Evolutionary conservation across 1,284 basidiomycete genomes (phyloP).

Genomic region (Ustilago loliicola): DNA sequence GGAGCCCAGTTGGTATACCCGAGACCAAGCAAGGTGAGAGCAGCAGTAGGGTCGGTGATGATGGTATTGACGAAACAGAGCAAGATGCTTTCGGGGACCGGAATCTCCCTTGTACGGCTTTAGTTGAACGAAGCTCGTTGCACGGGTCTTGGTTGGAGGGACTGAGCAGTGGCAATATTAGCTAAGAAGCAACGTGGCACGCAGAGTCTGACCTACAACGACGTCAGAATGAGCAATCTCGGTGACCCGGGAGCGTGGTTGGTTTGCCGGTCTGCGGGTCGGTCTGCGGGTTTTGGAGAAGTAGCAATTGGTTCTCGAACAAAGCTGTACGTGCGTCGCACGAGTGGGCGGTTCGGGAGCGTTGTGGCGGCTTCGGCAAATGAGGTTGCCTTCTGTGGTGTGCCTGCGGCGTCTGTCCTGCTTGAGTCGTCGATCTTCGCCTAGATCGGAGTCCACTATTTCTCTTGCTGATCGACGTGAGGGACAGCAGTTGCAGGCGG

Average conservation of each 20-base stretch:
- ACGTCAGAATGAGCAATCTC: neutral
- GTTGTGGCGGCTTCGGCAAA: too few species aligned
- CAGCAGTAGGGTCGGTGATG: neutral
- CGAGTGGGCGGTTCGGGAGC: too few species aligned
- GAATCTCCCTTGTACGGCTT: neutral
- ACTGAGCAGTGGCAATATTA: too few species aligned
- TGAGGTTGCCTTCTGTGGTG: too few species aligned
- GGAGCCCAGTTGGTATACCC: too few species aligned
- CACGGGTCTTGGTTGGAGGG: neutral
- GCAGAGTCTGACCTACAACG: neutral
- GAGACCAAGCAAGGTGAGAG: neutral
- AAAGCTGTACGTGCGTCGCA: too few species aligned
- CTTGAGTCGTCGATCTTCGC: neutral
- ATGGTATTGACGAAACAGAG: neutral
- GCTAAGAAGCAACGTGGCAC: too few species aligned
- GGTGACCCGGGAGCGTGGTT: slow-evolving; percentile 8
- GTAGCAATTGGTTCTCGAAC: slow-evolving; percentile 5
- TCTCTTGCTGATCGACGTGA: too few species aligned
- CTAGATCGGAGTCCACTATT: neutral
- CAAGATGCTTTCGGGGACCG: neutral
- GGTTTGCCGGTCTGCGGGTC: too few species aligned
- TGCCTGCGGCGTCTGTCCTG: too few species aligned
- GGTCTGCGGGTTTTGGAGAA: slow-evolving; percentile 10
- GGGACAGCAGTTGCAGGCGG: too few species aligned
- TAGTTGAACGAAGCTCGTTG: neutral